Evolutionary conservation across 148 eudicot species (phyloP).

Genomic region (Rhododendron molle): DNA sequence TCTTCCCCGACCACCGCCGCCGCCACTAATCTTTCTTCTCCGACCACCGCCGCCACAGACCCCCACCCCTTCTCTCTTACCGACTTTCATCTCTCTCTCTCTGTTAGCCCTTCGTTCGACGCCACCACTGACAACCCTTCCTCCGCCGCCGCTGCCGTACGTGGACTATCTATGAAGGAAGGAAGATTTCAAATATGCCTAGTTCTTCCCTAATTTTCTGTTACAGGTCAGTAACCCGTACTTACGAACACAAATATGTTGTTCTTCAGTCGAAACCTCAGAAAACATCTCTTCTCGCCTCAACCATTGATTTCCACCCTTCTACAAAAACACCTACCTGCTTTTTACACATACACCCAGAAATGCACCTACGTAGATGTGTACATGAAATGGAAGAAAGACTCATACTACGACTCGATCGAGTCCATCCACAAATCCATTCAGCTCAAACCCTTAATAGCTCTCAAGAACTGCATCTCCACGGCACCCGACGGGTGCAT

Average conservation of each 20-base stretch:
- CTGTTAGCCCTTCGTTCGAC: too few relatives aligned
- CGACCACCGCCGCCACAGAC: too few relatives aligned
- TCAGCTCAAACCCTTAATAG: not conserved
- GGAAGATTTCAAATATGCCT: too few relatives aligned
- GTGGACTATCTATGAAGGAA: too few relatives aligned
- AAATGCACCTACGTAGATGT: not conserved
- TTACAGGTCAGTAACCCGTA: not conserved
- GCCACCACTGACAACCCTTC: too few relatives aligned
- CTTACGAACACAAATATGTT: not conserved
- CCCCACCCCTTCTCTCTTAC: too few relatives aligned
- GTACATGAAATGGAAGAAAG: conserved; percentile 8
- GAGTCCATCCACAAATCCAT: conserved; percentile 1
- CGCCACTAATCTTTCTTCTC: too few relatives aligned
- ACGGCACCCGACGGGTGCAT: not conserved
- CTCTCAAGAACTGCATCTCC: not conserved
- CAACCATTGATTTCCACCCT: not conserved
- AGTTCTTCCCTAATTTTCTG: too few relatives aligned
- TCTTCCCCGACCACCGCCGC: too few relatives aligned
- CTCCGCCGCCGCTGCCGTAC: too few relatives aligned
- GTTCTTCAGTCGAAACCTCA: not conserved
- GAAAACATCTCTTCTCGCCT: not conserved
- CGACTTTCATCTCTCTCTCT: too few relatives aligned
- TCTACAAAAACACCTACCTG: not conserved
- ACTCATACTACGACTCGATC: not conserved
- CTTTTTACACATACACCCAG: not conserved